Percentiles rank a stretch among this genome's conserved stretches.
Evolutionary conservation across 768 basidiomycete species (phyloP).

Genomic region (Gloeophyllum trabeum): DNA sequence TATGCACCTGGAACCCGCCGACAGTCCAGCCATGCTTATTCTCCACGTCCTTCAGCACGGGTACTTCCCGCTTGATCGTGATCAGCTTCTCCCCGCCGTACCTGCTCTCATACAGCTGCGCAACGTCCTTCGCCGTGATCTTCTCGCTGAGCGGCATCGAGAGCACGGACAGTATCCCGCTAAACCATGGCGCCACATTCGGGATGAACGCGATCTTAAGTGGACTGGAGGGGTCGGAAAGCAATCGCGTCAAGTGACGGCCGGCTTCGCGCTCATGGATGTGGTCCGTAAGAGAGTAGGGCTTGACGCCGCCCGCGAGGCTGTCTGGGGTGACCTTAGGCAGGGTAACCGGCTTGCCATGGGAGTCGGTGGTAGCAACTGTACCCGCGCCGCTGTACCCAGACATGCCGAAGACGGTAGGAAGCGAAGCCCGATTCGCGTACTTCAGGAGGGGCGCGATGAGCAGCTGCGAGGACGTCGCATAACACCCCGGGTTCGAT

Average conservation of each 20-base stretch:
- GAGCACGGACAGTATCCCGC: constrained; percentile 84
- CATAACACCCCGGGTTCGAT: constrained; percentile 96
- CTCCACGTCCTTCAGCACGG: constrained; percentile 64
- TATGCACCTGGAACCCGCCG: constrained; percentile 92
- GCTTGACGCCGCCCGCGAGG: constrained; percentile 64
- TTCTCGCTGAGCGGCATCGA: constrained; percentile 67
- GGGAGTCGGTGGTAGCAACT: constrained; percentile 50
- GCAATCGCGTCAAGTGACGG: constrained; percentile 62
- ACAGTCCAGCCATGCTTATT: constrained; percentile 82
- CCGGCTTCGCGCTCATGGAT: constrained; percentile 97
- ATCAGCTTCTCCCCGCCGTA: constrained; percentile 73
- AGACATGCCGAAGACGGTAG: constrained; percentile 86
- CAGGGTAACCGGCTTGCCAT: constrained; percentile 61
- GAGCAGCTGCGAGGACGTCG: constrained; percentile 86
- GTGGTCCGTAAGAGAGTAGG: constrained; percentile 92
- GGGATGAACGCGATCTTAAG: constrained; percentile 80
- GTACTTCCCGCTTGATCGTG: constrained; percentile 54
- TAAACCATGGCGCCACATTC: constrained; percentile 87
- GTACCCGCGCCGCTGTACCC: constrained; percentile 97
- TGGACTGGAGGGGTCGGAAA: constrained; percentile 19
- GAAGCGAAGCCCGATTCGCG: constrained; percentile 45
- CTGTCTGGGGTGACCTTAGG: constrained; percentile 77
- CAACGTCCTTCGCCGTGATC: constrained; percentile 64
- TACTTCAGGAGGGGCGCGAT: constrained; percentile 79
- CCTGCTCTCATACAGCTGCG: constrained; percentile 61